A percentile compares a stretch with the other conserved stretches of the same genome.
These are phyloP conservation scores for Xylariaceae sp. DNA, from an alignment of 2,329 filamentous ascomycete species.

Conservation along the genomic window DNA sequence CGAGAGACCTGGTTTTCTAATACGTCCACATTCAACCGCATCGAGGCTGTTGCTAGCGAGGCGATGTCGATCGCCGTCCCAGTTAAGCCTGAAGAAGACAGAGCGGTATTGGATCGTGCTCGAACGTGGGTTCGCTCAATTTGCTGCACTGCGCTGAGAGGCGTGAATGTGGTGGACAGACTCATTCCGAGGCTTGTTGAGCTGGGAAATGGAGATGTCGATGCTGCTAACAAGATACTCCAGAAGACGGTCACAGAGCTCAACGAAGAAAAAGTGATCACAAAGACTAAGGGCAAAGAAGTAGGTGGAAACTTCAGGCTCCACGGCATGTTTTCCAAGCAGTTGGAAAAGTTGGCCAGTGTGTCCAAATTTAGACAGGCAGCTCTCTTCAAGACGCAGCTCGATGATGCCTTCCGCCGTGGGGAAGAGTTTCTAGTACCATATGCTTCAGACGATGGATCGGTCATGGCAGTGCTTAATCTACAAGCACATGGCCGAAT, in stretches of 20 bases:
- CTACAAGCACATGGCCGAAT: conserved; percentile 56
- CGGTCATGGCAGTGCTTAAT: conserved; percentile 62
- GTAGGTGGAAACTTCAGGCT: conserved; percentile 59
- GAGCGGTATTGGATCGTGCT: conserved; percentile 38
- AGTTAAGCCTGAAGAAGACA: conserved; percentile 21
- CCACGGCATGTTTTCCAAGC: conserved; percentile 51
- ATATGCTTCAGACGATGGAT: conserved; percentile 53
- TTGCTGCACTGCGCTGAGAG: conserved; percentile 44
- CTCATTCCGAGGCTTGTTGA: conserved; percentile 42
- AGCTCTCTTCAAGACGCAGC: conserved; percentile 50
- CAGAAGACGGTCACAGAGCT: conserved; percentile 45
- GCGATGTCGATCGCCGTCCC: conserved; percentile 36
- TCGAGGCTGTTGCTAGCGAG: conserved; percentile 48
- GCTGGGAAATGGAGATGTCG: conserved; percentile 38
- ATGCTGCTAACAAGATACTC: conserved; percentile 40
- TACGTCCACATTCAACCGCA: conserved; percentile 51
- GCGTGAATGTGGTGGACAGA: conserved; percentile 26
- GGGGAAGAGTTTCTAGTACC: conserved; percentile 26
- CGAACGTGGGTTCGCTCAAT: conserved; percentile 57
- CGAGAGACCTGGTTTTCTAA: conserved; percentile 52
- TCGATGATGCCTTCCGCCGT: conserved; percentile 50
- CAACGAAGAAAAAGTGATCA: conserved; percentile 48
- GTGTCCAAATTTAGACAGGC: conserved; percentile 53
- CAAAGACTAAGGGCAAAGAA: conserved; percentile 53
- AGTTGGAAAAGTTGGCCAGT: conserved; percentile 52